Evolutionary conservation across 768 basidiomycete species (phyloP).

Genomic region (Mycena rebaudengoi): DNA sequence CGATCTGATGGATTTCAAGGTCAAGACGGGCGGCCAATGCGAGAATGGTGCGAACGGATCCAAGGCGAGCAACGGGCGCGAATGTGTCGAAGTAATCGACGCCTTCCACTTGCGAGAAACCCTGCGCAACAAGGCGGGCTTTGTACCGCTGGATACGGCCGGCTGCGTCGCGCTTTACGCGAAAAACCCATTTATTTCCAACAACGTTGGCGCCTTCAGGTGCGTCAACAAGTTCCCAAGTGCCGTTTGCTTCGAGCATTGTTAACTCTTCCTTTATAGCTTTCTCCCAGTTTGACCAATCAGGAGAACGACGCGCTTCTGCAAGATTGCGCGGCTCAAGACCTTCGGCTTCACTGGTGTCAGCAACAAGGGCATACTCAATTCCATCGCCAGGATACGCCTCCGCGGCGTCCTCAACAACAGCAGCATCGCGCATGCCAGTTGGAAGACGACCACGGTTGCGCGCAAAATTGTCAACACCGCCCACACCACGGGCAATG

Average conservation of each 20-base stretch:
- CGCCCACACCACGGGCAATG: neutral
- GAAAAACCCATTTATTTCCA: conserved; percentile 6
- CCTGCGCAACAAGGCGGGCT: neutral
- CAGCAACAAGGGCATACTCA: conserved; percentile 16
- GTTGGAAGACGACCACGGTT: neutral
- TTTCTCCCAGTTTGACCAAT: conserved; percentile 28
- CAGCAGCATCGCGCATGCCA: neutral
- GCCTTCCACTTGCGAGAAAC: neutral
- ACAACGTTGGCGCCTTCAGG: neutral
- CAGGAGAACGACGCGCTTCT: conserved; percentile 3
- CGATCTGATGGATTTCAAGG: conserved; percentile 38
- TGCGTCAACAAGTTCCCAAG: conserved; percentile 24
- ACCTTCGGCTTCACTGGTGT: conserved; percentile 9
- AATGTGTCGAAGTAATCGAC: conserved; percentile 29
- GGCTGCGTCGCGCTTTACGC: neutral
- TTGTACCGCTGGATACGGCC: neutral
- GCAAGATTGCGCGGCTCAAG: conserved; percentile 4
- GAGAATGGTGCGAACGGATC: conserved; percentile 24
- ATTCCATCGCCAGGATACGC: neutral
- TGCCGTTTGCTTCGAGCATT: conserved; percentile 15
- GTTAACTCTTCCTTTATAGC: conserved; percentile 24
- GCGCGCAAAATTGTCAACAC: neutral
- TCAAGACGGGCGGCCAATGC: conserved; percentile 35
- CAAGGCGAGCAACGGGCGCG: conserved; percentile 13
- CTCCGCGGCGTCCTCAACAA: neutral